phyloP scores from a whole-genome alignment of 2,329 filamentous ascomycete genomes.

The Fusarium transvaalense region DNA sequence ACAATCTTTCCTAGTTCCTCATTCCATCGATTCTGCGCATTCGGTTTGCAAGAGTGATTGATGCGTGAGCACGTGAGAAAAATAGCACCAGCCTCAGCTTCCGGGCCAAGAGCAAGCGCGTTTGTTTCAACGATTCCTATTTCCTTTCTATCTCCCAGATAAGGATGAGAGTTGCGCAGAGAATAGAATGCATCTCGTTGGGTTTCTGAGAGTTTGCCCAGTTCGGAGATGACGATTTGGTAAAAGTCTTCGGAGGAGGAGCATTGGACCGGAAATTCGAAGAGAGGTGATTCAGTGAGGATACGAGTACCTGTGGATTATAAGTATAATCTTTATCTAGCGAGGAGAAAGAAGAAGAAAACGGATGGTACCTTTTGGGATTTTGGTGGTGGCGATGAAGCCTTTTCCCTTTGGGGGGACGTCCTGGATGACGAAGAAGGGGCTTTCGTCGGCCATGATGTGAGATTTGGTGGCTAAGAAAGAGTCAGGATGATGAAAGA shows the following conservation, averaged over 20 bases:
- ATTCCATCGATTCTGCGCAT: conserved; percentile 47
- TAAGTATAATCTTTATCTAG: too few relatives aligned
- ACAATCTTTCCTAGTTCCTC: conserved; percentile 32
- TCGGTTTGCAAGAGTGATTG: conserved; percentile 49
- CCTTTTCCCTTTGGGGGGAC: conserved; percentile 32
- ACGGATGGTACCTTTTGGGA: conserved; percentile 30
- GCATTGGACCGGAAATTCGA: background rate
- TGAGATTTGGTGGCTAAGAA: background rate
- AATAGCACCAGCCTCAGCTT: conserved; percentile 19
- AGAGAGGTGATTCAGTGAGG: conserved; percentile 16
- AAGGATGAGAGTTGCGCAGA: background rate
- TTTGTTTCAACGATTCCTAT: conserved; percentile 30
- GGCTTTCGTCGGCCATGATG: background rate
- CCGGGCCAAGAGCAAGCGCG: conserved; percentile 4
- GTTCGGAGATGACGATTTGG: background rate
- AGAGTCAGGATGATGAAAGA: too few relatives aligned
- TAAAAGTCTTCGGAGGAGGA: background rate
- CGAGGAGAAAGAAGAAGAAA: too few relatives aligned
- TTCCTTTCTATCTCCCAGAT: background rate
- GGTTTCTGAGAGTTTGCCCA: background rate
- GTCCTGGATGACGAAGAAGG: background rate
- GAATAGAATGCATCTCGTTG: conserved; percentile 8
- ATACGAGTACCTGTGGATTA: conserved; percentile 13
- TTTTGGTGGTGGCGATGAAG: conserved; percentile 16
- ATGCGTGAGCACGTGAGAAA: conserved; percentile 43